These are phyloP conservation scores for Trypanosoma avium DNA, from an alignment of 208 protist species.

Conservation along the genomic window DNA sequence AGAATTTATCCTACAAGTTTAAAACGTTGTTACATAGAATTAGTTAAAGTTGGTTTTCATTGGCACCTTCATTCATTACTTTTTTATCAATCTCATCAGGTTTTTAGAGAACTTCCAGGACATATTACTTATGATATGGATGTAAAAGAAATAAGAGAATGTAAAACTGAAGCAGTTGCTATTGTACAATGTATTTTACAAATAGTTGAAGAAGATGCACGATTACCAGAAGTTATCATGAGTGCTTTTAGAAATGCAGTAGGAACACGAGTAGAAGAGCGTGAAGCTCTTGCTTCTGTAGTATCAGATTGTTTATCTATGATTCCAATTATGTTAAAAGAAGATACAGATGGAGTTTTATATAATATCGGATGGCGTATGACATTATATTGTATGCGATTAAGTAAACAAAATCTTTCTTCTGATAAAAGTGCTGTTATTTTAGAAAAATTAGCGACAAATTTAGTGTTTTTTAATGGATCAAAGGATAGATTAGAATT, in stretches of 20 bases:
- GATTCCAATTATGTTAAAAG: conserved; percentile 66
- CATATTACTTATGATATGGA: conserved; percentile 69
- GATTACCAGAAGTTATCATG: conserved; percentile 41
- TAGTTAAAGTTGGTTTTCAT: conserved; percentile 72
- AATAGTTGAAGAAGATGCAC: conserved; percentile 59
- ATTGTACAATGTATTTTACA: conserved; percentile 64
- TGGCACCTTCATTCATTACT: conserved; percentile 78
- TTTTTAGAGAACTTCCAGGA: conserved; percentile 49
- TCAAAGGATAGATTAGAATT: conserved; percentile 35
- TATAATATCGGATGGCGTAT: conserved; percentile 68
- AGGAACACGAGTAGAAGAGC: conserved; percentile 27
- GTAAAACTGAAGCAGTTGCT: conserved; percentile 45
- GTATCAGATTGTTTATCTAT: conserved; percentile 33
- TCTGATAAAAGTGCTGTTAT: conserved; percentile 15
- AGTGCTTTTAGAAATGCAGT: conserved; percentile 37
- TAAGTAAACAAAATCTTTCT: conserved; percentile 17
- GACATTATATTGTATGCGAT: conserved; percentile 55
- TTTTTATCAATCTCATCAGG: conserved; percentile 68
- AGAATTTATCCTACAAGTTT: conserved; percentile 18
- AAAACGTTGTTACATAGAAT: conserved; percentile 33
- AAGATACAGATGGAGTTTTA: conserved; percentile 39
- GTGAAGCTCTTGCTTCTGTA: conserved; percentile 14
- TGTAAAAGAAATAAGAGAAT: conserved; percentile 58
- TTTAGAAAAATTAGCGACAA: conserved; percentile 39
- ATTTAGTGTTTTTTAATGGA: conserved; percentile 42